Evolutionary conservation across 352 stramenopile species (phyloP).

Genomic region (Pythium volutum): DNA sequence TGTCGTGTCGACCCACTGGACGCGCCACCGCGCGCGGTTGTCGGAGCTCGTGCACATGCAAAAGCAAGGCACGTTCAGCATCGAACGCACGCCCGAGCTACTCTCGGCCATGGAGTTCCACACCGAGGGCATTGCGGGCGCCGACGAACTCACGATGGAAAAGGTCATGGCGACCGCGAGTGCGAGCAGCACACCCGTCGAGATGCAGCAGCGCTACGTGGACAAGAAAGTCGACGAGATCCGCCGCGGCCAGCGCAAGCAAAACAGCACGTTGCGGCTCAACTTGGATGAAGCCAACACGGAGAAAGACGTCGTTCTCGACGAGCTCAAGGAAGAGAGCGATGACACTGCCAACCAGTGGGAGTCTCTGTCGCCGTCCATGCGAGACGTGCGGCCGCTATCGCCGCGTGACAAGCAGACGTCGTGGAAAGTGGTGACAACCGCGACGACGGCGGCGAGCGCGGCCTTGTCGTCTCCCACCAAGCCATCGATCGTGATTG

Average conservation of each 20-base stretch:
- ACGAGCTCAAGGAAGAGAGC: slow-evolving; percentile 18
- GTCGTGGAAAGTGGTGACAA: slow-evolving; percentile 46
- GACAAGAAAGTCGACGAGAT: slow-evolving; percentile 63
- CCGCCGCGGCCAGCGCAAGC: slow-evolving; percentile 54
- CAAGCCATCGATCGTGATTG: slow-evolving; percentile 40
- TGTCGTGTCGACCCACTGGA: slow-evolving; percentile 62
- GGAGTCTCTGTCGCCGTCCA: slow-evolving; percentile 56
- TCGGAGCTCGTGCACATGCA: slow-evolving; percentile 74
- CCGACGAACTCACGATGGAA: slow-evolving; percentile 38
- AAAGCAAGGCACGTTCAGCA: slow-evolving; percentile 73
- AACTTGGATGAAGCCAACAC: slow-evolving; percentile 30
- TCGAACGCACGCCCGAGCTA: slow-evolving; percentile 66
- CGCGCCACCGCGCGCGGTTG: slow-evolving; percentile 45
- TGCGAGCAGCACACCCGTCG: slow-evolving; percentile 11
- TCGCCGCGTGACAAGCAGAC: slow-evolving; percentile 57
- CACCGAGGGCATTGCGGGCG: slow-evolving; percentile 56
- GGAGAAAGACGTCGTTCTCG: slow-evolving; percentile 24
- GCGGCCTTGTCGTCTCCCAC: neutral
- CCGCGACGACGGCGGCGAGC: no score
- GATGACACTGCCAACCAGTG: slow-evolving; percentile 29
- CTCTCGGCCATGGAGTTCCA: slow-evolving; percentile 65
- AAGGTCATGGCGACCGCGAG: slow-evolving; percentile 32
- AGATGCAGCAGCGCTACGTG: slow-evolving; percentile 35
- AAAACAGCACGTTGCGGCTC: slow-evolving; percentile 36
- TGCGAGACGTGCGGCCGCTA: slow-evolving; percentile 39